Percentiles rank a stretch among this genome's conserved stretches.
These are phyloP conservation scores for Polygonum aviculare DNA, from an alignment of 148 eudicot species.

Conservation along the genomic window DNA sequence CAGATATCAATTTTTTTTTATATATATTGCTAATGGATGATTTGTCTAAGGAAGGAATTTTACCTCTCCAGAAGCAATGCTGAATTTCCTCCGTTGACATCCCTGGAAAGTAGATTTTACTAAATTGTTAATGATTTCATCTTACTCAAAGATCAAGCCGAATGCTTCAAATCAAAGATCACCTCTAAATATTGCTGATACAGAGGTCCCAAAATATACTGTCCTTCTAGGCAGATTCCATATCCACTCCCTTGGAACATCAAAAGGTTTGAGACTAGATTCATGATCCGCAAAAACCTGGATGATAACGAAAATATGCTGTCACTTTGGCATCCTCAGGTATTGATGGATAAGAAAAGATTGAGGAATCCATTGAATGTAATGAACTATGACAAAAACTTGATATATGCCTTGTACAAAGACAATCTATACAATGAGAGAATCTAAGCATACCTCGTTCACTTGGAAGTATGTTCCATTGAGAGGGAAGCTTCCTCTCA, in stretches of 20 bases:
- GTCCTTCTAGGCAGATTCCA: conserved; percentile 56
- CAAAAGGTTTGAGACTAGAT: conserved; percentile 58
- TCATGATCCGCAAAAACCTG: conserved; percentile 74
- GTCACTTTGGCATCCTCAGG: background rate
- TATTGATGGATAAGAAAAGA: background rate
- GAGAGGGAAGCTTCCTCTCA: conserved; percentile 61
- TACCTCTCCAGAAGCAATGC: conserved; percentile 68
- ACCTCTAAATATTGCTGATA: conserved; percentile 60
- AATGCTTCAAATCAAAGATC: background rate
- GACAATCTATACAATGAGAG: background rate
- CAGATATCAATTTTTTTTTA: background rate
- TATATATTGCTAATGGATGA: background rate
- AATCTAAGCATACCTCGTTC: conserved; percentile 41
- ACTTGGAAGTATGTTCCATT: conserved; percentile 71
- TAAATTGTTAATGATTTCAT: conserved; percentile 5
- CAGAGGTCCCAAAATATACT: conserved; percentile 62
- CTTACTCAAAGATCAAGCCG: background rate
- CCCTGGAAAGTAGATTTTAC: conserved; percentile 29
- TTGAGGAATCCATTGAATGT: background rate
- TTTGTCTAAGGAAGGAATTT: background rate
- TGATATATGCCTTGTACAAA: background rate
- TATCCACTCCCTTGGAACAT: conserved; percentile 47
- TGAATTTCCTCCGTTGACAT: conserved; percentile 45
- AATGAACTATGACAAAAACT: background rate
- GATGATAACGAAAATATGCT: background rate